Conservation (phyloP, 164 flowering plant genomes). For the Nymphaea thermarum region DNA sequence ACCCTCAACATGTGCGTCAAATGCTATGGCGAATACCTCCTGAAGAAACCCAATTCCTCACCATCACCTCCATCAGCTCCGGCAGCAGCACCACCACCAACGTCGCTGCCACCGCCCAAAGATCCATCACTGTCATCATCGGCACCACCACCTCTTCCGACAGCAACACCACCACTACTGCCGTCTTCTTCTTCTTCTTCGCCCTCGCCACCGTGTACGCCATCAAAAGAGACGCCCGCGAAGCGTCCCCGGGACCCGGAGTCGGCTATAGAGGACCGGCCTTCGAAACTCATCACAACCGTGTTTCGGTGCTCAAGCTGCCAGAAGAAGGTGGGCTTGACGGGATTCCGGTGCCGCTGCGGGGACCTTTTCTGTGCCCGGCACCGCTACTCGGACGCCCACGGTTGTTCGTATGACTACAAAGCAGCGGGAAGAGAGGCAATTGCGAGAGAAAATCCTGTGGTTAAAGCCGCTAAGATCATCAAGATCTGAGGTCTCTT, state of each 20-base stretch:
- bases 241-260: background rate
- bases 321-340: slow-evolving; percentile 49
- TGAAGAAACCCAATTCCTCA: slow-evolving; percentile 8
- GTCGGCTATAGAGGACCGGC: background rate
- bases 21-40: slow-evolving; percentile 20
- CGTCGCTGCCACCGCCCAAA: background rate
- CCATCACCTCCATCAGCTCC: background rate
- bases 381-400: slow-evolving; percentile 56
- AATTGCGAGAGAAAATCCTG: slow-evolving; percentile 57
- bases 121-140: no score
- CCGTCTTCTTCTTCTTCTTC: slow-evolving; percentile 5
- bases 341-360: slow-evolving; percentile 62
- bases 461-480: slow-evolving; percentile 60
- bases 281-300: background rate
- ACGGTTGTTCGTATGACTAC: slow-evolving; percentile 53
- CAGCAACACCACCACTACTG: slow-evolving; percentile 3
- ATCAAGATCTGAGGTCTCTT: slow-evolving; percentile 25
- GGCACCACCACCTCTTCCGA: background rate
- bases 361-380: slow-evolving; percentile 52
- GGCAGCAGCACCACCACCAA: slow-evolving; percentile 4
- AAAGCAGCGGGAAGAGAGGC: slow-evolving; percentile 53
- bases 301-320: slow-evolving; percentile 42
- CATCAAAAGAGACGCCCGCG: slow-evolving; percentile 3
- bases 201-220: slow-evolving; percentile 6
- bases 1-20: slow-evolving; percentile 22